Evolutionary conservation across 345 rosid genomes (phyloP), one percentile per base, ranked within the genome.

Genomic region (Aegle marmelos): DNA sequence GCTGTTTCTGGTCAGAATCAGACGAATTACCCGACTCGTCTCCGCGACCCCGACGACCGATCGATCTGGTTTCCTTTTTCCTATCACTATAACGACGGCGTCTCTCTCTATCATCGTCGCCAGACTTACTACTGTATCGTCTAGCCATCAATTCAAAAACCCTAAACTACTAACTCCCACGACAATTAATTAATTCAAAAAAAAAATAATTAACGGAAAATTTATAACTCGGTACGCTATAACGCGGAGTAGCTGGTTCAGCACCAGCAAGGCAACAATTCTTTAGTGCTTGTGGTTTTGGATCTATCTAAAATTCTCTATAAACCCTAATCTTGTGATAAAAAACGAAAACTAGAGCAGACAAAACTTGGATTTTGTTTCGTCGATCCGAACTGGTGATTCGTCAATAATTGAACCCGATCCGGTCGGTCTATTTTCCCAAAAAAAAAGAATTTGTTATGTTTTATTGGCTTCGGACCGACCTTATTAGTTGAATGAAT

Each of bases 91-190:
- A 48, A 28, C 60, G 68, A 31, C 45, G 50, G 14, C 45, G 14
- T 57, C 28, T 33, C n/a, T 10, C 77, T 45, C 68, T 62, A 16
- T 48, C 74, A 30, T 68, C 78, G 37, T 74, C 81, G 36, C 84
- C 74, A 27, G 84, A 82, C 19, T 70, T 76, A 45, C 79, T 82
- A 37, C 66, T 70, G 41, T 71, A 16, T 16, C 58, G 61, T 65
- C 82, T 82, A 39, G 78, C 79, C 84, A 81, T 81, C 17, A 74
- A 60, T 45, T 37, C 41, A 17, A 58, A 57, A 73, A 24, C 36
- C 56, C 75, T 72, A 31, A 57, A 22, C 13, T 7, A 33, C 48
- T 33, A 33, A 56, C 48, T 9, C 17, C 45, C 33, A 1, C 1
- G 41, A 11, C 34, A 33, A 54, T 28, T 50, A 41, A 41, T 41